Percentiles rank a stretch among this genome's conserved stretches.
Evolutionary conservation across 768 basidiomycete genomes (phyloP).

Genomic region (Lyophyllum decastes): DNA sequence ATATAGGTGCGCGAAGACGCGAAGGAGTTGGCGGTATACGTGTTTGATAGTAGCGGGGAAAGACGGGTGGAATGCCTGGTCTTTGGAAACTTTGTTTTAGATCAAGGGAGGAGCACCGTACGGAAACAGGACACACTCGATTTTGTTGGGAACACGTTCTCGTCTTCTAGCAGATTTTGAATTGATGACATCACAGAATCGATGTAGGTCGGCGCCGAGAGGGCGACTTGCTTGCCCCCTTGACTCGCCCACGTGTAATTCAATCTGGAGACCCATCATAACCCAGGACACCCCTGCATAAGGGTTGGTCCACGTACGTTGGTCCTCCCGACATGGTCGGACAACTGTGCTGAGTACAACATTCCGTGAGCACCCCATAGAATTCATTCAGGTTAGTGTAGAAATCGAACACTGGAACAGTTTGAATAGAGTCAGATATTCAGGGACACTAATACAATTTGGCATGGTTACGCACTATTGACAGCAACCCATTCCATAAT

Average conservation of each 20-base stretch:
- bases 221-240: conserved; percentile 81
- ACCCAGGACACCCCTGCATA: not conserved
- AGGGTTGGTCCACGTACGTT: conserved; percentile 51
- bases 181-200: conserved; percentile 98
- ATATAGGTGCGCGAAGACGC: conserved; percentile 97
- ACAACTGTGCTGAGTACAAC: conserved; percentile 88
- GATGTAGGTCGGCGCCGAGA: conserved; percentile 94
- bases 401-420: conserved; percentile 84
- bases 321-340: conserved; percentile 91
- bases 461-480: conserved; percentile 62
- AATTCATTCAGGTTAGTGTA: conserved; percentile 97
- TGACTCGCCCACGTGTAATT: conserved; percentile 96
- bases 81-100: conserved; percentile 37
- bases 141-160: conserved; percentile 93
- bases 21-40: conserved; percentile 94
- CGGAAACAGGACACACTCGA: conserved; percentile 57
- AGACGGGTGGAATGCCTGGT: conserved; percentile 81
- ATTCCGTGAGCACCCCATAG: conserved; percentile 91
- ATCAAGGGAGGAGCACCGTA: not conserved
- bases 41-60: conserved; percentile 92
- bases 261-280: conserved; percentile 47
- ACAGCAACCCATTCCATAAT: conserved; percentile 98
- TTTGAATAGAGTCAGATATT: not conserved
- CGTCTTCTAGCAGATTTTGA: conserved; percentile 93
- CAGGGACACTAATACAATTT: not conserved